phyloP scores from a whole-genome alignment of 805 yeast species.

The Scheffersomyces lignosus region DNA sequence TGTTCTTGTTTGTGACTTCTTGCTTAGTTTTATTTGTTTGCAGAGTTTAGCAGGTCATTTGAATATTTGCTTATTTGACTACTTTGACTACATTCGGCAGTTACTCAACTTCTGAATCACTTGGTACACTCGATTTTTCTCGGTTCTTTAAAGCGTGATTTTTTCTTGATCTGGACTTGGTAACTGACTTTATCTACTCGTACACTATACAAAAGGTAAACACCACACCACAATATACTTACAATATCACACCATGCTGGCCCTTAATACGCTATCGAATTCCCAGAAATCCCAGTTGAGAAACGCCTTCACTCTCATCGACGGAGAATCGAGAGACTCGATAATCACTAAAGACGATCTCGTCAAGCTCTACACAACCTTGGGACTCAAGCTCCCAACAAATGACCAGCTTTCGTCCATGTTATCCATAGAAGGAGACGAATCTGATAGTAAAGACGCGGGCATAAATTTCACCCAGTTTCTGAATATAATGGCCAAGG shows the following conservation, averaged over 20 bases:
- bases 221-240: too few species aligned
- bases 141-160: too few species aligned
- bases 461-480: constrained; percentile 63
- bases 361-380: constrained; percentile 48
- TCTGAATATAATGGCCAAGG: constrained; percentile 59
- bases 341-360: constrained; percentile 57
- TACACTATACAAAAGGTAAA: too few species aligned
- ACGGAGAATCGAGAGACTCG: constrained; percentile 76
- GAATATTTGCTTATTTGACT: too few species aligned
- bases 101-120: too few species aligned
- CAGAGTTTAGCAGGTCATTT: too few species aligned
- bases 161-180: too few species aligned
- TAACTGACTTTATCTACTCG: too few species aligned
- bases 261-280: constrained; percentile 47
- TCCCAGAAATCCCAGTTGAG: constrained; percentile 66
- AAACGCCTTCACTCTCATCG: constrained; percentile 77
- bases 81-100: too few species aligned
- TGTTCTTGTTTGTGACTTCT: too few species aligned
- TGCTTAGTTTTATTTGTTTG: too few species aligned
- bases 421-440: constrained; percentile 36
- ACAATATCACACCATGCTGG: constrained; percentile 17
- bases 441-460: constrained; percentile 5
- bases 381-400: constrained; percentile 49
- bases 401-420: constrained; percentile 48
- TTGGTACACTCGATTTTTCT: too few species aligned